phyloP scores from a whole-genome alignment of 2,329 filamentous ascomycete genomes.

The Fusarium floridanum region DNA sequence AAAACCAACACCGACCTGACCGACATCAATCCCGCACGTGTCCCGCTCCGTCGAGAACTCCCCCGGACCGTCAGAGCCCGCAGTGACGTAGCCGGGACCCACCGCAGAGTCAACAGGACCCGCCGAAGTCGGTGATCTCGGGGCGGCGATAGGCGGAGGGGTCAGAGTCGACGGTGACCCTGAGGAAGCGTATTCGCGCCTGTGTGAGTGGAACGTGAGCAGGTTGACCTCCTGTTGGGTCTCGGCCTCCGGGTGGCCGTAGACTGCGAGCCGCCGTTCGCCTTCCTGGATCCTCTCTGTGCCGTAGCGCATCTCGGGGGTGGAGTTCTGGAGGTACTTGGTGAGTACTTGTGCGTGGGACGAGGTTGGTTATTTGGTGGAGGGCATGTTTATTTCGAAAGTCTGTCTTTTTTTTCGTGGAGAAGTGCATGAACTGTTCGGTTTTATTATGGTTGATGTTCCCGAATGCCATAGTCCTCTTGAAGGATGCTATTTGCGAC shows the following conservation, averaged over 20 bases:
- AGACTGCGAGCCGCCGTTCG: not conserved
- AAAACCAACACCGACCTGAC: not conserved
- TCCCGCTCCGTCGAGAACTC: not conserved
- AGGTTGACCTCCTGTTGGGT: slow-evolving; percentile 23
- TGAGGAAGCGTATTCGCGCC: slow-evolving; percentile 13
- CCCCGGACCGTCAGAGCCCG: not conserved
- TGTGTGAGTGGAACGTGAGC: slow-evolving; percentile 37
- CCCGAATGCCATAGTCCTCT: not conserved
- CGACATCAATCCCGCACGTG: not conserved
- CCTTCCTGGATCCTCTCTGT: slow-evolving; percentile 21
- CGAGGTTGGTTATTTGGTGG: slow-evolving; percentile 15
- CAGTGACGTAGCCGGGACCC: slow-evolving; percentile 41
- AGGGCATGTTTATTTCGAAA: slow-evolving; percentile 11
- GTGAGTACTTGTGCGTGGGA: slow-evolving; percentile 21
- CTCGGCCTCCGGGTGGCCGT: not conserved
- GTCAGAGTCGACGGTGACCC: slow-evolving; percentile 20
- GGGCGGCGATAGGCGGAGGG: slow-evolving; percentile 39
- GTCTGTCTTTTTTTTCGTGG: slow-evolving; percentile 18
- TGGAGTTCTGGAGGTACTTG: slow-evolving; percentile 31
- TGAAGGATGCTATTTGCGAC: not conserved
- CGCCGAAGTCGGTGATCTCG: slow-evolving; percentile 28
- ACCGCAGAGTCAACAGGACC: slow-evolving; percentile 28
- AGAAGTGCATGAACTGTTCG: slow-evolving; percentile 15
- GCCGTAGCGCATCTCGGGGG: slow-evolving; percentile 19
- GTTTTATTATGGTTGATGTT: not conserved